A percentile compares a stretch with the other conserved stretches of the same genome.
Evolutionary conservation across 75 land plant species (phyloP).

Genomic region (Adiantum capillusveneris): DNA sequence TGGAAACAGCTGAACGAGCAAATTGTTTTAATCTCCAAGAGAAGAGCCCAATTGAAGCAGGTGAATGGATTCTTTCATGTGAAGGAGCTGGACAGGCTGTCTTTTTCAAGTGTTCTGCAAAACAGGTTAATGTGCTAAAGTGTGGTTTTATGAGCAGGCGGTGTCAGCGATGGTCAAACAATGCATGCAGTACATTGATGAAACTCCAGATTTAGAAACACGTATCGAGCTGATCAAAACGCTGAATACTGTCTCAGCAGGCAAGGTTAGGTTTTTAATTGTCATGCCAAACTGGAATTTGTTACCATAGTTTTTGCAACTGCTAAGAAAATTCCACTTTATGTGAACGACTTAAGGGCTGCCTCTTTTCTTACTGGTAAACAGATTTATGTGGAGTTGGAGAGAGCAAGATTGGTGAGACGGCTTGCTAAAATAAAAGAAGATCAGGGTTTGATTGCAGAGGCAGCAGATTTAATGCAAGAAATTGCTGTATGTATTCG

Average conservation of each 20-base stretch:
- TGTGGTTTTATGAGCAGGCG: slow-evolving; percentile 39
- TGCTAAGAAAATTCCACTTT: too few relatives aligned
- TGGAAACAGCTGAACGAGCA: slow-evolving; percentile 94
- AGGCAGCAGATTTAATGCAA: slow-evolving; percentile 99
- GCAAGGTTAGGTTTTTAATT: slow-evolving; percentile 69
- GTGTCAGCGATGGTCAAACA: slow-evolving; percentile 97
- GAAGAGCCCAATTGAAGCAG: slow-evolving; percentile 91
- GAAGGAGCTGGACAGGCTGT: too few relatives aligned
- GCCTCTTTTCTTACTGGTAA: too few relatives aligned
- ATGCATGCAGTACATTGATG: slow-evolving; percentile 95
- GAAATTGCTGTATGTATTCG: slow-evolving; percentile 98
- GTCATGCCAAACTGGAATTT: too few relatives aligned
- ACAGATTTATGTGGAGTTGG: slow-evolving; percentile 98
- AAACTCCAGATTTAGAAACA: slow-evolving; percentile 82
- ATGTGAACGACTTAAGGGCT: too few relatives aligned
- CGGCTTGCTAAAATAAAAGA: slow-evolving; percentile 95
- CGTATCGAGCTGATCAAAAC: slow-evolving; percentile 90
- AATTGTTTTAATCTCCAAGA: slow-evolving; percentile 74
- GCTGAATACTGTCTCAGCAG: slow-evolving; percentile 84
- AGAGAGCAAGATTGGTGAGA: slow-evolving; percentile 79
- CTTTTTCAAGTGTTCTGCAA: not conserved
- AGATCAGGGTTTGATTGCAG: slow-evolving; percentile 92
- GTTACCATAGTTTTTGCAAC: too few relatives aligned
- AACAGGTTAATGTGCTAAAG: not conserved
- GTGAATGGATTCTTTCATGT: slow-evolving; percentile 21